These are phyloP conservation scores for Dinochytrium kinnereticum DNA, from an alignment of 371 early-diverging fungal genomes.

Conservation along the genomic window DNA sequence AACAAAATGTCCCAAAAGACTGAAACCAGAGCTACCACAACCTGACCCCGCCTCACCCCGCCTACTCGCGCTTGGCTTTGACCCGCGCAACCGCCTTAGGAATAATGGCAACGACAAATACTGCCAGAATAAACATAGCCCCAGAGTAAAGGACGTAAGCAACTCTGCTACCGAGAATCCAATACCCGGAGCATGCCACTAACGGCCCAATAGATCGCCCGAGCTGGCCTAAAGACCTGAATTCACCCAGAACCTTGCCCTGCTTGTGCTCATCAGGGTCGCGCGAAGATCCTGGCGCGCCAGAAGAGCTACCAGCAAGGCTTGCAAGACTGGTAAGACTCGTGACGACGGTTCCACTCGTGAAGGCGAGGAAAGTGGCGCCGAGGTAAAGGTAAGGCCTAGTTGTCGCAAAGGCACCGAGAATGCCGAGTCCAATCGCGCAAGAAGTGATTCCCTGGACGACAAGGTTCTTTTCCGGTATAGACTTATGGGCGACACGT, in stretches of 20 bases:
- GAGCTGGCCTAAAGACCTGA: slow-evolving; percentile 89
- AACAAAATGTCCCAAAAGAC: too few species aligned
- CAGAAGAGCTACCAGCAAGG: slow-evolving; percentile 57
- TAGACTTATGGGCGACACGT: slow-evolving; percentile 64
- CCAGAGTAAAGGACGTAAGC: slow-evolving; percentile 33
- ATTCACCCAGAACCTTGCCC: slow-evolving; percentile 83
- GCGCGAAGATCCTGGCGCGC: slow-evolving; percentile 16
- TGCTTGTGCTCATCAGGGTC: slow-evolving; percentile 36
- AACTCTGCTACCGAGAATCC: slow-evolving; percentile 71
- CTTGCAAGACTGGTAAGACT: slow-evolving; percentile 80
- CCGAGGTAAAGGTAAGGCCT: slow-evolving; percentile 59
- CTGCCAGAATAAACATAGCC: slow-evolving; percentile 25
- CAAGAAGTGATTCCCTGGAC: slow-evolving; percentile 81
- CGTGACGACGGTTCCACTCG: slow-evolving; percentile 93
- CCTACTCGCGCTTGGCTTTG: background rate
- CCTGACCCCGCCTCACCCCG: too few species aligned
- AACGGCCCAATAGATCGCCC: slow-evolving; percentile 92
- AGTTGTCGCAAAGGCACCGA: slow-evolving; percentile 61
- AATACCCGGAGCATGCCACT: slow-evolving; percentile 84
- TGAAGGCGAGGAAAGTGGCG: slow-evolving; percentile 82
- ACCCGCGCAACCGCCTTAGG: background rate
- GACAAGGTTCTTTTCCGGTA: slow-evolving; percentile 74
- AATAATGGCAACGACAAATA: slow-evolving; percentile 7
- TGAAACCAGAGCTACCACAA: too few species aligned
- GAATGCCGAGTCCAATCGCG: slow-evolving; percentile 66